Evolutionary conservation across 78 protist genomes (phyloP), one percentile per base, ranked within the genome.

Genomic region (Dictyostelium intermedium): DNA sequence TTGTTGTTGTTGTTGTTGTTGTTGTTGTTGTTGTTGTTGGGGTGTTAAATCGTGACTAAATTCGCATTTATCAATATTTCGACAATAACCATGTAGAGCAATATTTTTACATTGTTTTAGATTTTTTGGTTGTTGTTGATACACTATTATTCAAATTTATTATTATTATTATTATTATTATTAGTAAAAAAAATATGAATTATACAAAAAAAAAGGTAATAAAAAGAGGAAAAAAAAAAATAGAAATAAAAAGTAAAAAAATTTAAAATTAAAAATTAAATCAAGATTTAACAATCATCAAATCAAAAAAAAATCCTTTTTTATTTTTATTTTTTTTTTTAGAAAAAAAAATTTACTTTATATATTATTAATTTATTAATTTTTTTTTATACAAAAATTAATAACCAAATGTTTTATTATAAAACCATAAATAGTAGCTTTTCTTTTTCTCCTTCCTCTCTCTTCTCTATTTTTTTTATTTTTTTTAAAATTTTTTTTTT

Each of bases 41-140:
- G 47, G 82, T 74, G 80, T 34, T 13, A 41, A 25, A 14, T 47
- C 70, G 20, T 79, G 84, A 45, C 25, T 45, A 27, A 45, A 79
- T 79, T 79, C 84, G 56, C 84, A 79, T 45, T 79, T 79, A 79
- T 79, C 84, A 7, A 14, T 25, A 47, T 79, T 39, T 45, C 84
- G 53, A 79, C 84, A 79, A 45, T 45, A 79, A 45, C 84, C 84
- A 79, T 79, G 50, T 5, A 37, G 63, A 11, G 66, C 60, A 14
- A 79, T 39, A 79, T 79, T 79, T 45, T 79, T 79, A 27, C 84
- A 79, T 72, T 72, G 79, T 72, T 72, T 72, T 72, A 13, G 45
- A 72, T 72, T 72, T 32, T 72, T 72, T 72, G 79, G 20, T 66
- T n/a, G 34, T 66, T n/a, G 34, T 72, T 72, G 79, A 72, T 72